Percentiles rank a stretch among this genome's conserved stretches.
Evolutionary conservation across 1,139 yeast genomes (phyloP).

Genomic region (Eremothecium coryli): DNA sequence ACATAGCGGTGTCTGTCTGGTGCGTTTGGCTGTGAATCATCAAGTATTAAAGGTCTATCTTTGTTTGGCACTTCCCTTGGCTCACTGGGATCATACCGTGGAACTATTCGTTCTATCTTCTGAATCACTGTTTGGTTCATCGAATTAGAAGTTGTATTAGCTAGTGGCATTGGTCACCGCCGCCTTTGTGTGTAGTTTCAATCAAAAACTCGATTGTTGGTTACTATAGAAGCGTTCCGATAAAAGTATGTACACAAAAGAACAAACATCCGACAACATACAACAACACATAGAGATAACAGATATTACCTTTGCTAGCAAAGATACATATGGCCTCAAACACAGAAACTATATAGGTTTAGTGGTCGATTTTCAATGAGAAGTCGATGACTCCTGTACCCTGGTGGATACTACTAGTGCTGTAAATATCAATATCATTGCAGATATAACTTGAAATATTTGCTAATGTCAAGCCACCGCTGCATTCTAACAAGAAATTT

Average conservation of each 20-base stretch:
- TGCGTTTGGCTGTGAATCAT: constrained; percentile 7
- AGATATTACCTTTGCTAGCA: too few species aligned
- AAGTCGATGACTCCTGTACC: constrained; percentile 76
- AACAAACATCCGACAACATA: too few species aligned
- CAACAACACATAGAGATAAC: too few species aligned
- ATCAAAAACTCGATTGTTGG: too few species aligned
- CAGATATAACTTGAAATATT: constrained; percentile 61
- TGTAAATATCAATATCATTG: constrained; percentile 78
- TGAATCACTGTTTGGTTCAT: constrained; percentile 2
- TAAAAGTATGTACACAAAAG: too few species aligned
- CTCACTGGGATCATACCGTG: not conserved
- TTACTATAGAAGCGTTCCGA: too few species aligned
- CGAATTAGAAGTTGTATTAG: too few species aligned
- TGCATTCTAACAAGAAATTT: constrained; percentile 70
- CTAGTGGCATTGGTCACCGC: too few species aligned
- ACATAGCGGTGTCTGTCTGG: constrained; percentile 7
- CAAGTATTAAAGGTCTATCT: constrained; percentile 6
- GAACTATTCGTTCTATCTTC: constrained; percentile 2
- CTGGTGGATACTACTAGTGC: constrained; percentile 90
- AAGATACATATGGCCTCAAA: too few species aligned
- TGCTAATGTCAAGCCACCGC: constrained; percentile 75
- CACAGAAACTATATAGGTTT: too few species aligned
- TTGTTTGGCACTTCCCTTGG: constrained; percentile 2
- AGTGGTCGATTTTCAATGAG: constrained; percentile 62
- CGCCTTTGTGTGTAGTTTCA: not conserved